phyloP scores from a whole-genome alignment of 805 yeast genomes.

The Tetrapisispora taiwanensis region DNA sequence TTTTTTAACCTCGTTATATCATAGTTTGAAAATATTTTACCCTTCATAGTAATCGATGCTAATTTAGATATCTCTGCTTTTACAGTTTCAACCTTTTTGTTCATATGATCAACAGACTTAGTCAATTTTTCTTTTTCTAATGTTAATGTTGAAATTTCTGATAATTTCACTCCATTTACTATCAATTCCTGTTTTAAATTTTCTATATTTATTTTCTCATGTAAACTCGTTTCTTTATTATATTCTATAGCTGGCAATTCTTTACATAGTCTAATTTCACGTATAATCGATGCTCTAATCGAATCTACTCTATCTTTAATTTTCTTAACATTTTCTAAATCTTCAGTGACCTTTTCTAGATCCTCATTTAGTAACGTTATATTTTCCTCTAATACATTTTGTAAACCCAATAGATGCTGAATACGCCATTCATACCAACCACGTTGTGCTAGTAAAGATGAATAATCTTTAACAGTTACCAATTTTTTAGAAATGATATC shows the following conservation, averaged over 20 bases:
- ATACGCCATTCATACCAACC: conserved; percentile 58
- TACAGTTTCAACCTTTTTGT: neutral
- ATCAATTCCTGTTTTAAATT: conserved; percentile 11
- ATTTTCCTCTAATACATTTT: conserved; percentile 26
- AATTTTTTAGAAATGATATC: conserved; percentile 39
- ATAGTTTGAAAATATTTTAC: neutral
- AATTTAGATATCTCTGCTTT: neutral
- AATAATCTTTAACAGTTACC: conserved; percentile 38
- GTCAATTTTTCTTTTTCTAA: conserved; percentile 3
- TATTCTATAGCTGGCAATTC: conserved; percentile 7
- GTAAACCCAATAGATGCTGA: conserved; percentile 39
- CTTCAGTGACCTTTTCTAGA: conserved; percentile 11
- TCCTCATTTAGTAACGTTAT: conserved; percentile 18
- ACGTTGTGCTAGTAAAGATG: conserved; percentile 43
- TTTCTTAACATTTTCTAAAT: conserved; percentile 6
- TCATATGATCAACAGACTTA: conserved; percentile 2
- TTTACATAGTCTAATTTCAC: conserved; percentile 16
- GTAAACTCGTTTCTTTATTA: conserved; percentile 7
- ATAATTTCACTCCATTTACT: conserved; percentile 6
- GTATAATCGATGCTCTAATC: conserved; percentile 11
- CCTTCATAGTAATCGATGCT: neutral
- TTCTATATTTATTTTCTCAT: conserved; percentile 11
- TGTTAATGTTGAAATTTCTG: conserved; percentile 4
- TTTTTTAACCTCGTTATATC: conserved; percentile 5
- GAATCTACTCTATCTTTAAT: conserved; percentile 8